Conservation (phyloP, 2,329 filamentous ascomycete genomes). For the Phyllosticta ampelicida region DNA sequence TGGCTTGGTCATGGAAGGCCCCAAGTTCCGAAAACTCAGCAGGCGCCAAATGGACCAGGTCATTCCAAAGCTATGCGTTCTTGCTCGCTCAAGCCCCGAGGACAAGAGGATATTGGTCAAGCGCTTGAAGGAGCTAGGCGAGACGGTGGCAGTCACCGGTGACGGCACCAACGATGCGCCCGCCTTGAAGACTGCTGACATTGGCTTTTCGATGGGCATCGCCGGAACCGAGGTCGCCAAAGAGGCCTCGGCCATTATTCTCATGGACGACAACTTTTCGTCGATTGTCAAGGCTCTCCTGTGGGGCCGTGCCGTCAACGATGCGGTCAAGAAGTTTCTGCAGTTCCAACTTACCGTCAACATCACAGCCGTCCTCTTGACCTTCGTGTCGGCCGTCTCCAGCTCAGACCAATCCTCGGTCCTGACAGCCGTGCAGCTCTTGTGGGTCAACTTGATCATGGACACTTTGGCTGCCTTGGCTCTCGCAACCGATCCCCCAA, state of each 20-base stretch:
- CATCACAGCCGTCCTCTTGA: conserved; percentile 68
- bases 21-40: conserved; percentile 33
- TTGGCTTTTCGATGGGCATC: conserved; percentile 32
- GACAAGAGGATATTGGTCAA: conserved; percentile 58
- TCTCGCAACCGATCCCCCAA: conserved; percentile 74
- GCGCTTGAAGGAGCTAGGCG: conserved; percentile 51
- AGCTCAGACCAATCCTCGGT: conserved; percentile 62
- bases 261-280: conserved; percentile 33
- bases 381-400: conserved; percentile 74
- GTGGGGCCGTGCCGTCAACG: conserved; percentile 30
- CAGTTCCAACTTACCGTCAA: conserved; percentile 71
- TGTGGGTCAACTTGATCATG: conserved; percentile 93
- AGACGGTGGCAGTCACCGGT: conserved; percentile 35
- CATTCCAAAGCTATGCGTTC: conserved; percentile 54
- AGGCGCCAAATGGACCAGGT: conserved; percentile 53
- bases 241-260: conserved; percentile 31
- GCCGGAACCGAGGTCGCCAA: conserved; percentile 31
- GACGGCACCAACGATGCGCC: conserved; percentile 33
- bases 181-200: conserved; percentile 29
- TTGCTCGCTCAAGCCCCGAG: conserved; percentile 58
- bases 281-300: conserved; percentile 32
- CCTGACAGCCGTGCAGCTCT: conserved; percentile 71
- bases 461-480: conserved; percentile 82
- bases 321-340: conserved; percentile 55
- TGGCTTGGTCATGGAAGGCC: conserved; percentile 32